Evolutionary conservation across 805 yeast species (phyloP).

Genomic region (Metschnikowia chrysomelidarum): DNA sequence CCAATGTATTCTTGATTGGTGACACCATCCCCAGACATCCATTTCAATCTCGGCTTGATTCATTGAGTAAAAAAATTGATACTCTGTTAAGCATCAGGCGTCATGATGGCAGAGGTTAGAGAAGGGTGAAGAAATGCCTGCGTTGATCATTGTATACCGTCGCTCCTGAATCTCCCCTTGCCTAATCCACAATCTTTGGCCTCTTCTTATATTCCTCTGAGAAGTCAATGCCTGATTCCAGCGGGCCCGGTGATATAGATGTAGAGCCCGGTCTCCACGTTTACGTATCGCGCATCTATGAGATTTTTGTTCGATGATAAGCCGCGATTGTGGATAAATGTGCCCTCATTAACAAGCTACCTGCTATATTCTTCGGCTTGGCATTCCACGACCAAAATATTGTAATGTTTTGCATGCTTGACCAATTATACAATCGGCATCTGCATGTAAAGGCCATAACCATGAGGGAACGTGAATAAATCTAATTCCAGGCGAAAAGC

Average conservation of each 20-base stretch:
- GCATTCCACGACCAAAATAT: slow-evolving; percentile 19
- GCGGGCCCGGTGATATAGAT: slow-evolving; percentile 19
- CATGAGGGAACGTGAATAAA: slow-evolving; percentile 19
- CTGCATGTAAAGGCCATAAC: slow-evolving; percentile 18
- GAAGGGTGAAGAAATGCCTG: slow-evolving; percentile 19
- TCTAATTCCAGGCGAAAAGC: slow-evolving; percentile 19
- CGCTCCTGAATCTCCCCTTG: slow-evolving; percentile 8
- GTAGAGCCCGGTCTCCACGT: slow-evolving; percentile 18
- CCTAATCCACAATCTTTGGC: slow-evolving; percentile 15
- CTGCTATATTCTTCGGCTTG: slow-evolving; percentile 22
- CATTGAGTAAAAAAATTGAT: slow-evolving; percentile 19
- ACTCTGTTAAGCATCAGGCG: too few relatives aligned
- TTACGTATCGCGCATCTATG: slow-evolving; percentile 19
- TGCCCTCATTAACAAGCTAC: slow-evolving; percentile 20
- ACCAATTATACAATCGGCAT: slow-evolving; percentile 17
- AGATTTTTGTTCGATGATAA: slow-evolving; percentile 14
- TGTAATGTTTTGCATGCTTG: slow-evolving; percentile 9
- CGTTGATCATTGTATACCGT: slow-evolving; percentile 21
- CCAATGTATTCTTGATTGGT: slow-evolving; percentile 9
- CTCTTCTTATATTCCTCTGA: slow-evolving; percentile 14
- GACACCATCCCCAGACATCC: slow-evolving; percentile 21
- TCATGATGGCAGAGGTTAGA: slow-evolving; percentile 21
- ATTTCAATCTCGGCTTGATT: slow-evolving; percentile 17
- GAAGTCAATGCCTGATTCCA: slow-evolving; percentile 12
- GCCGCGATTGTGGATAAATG: slow-evolving; percentile 20